Percentiles rank a stretch among this genome's conserved stretches.
Conservation (phyloP, 495 filamentous ascomycete species). For the Podospora pseudoanserina region DNA sequence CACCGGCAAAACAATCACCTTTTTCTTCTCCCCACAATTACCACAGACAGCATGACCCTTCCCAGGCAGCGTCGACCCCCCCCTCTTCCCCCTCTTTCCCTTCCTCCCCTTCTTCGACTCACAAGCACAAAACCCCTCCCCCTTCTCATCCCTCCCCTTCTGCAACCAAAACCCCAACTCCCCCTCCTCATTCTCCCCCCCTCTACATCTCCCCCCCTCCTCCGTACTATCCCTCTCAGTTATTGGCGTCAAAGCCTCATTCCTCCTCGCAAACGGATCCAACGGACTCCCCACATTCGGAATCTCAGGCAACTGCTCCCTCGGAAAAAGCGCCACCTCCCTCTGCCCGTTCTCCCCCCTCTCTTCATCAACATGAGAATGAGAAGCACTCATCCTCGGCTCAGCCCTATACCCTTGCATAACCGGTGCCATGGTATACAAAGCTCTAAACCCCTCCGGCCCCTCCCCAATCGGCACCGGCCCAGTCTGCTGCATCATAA, state of each 20-base stretch:
- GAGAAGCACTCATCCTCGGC: slow-evolving; percentile 21
- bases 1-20: not conserved
- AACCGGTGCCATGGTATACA: slow-evolving; percentile 16
- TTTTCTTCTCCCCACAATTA: slow-evolving; percentile 5
- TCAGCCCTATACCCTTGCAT: slow-evolving; percentile 20
- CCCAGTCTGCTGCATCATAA: slow-evolving; percentile 5
- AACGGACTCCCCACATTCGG: slow-evolving; percentile 16
- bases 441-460: slow-evolving; percentile 14
- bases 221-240: slow-evolving; percentile 25
- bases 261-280: slow-evolving; percentile 16
- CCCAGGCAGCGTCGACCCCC: not conserved
- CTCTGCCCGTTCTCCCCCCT: slow-evolving; percentile 2
- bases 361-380: not conserved
- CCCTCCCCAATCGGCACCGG: slow-evolving; percentile 25
- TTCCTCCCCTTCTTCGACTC: slow-evolving; percentile 2
- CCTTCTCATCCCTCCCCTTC: not conserved
- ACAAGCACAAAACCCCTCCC: not conserved
- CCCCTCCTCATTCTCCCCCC: slow-evolving; percentile 14
- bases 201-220: not conserved
- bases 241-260: slow-evolving; percentile 24
- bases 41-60: not conserved
- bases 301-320: slow-evolving; percentile 14
- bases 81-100: not conserved
- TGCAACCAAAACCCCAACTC: no score
- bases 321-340: slow-evolving; percentile 18